Evolutionary conservation across 768 basidiomycete species (phyloP).

Genomic region (Panus rudis): DNA sequence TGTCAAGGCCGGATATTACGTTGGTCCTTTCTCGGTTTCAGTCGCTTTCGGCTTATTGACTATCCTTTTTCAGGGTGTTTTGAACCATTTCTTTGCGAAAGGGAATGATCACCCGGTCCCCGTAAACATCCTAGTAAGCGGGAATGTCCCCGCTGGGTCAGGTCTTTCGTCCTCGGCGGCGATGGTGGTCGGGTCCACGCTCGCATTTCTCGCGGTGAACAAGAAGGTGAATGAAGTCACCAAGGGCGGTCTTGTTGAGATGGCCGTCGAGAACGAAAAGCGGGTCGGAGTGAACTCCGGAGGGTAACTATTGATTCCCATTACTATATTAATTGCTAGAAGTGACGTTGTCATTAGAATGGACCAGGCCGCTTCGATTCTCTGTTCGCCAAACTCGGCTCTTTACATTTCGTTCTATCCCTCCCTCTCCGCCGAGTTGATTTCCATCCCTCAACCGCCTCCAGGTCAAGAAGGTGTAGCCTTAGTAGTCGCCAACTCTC

Average conservation of each 20-base stretch:
- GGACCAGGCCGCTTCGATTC: slow-evolving; percentile 88
- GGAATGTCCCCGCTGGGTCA: slow-evolving; percentile 80
- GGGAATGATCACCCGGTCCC: slow-evolving; percentile 35
- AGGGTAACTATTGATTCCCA: slow-evolving; percentile 43
- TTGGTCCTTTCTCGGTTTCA: slow-evolving; percentile 28
- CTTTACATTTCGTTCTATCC: slow-evolving; percentile 83
- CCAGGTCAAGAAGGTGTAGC: slow-evolving; percentile 31
- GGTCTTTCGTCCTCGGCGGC: slow-evolving; percentile 87
- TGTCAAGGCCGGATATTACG: slow-evolving; percentile 81
- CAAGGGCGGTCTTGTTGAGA: slow-evolving; percentile 68
- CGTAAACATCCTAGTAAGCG: slow-evolving; percentile 72
- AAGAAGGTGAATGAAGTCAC: slow-evolving; percentile 48
- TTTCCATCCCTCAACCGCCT: slow-evolving; percentile 48
- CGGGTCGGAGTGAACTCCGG: slow-evolving; percentile 80
- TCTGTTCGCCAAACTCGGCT: slow-evolving; percentile 62
- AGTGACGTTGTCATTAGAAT: slow-evolving; percentile 52
- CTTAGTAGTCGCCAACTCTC: slow-evolving; percentile 78
- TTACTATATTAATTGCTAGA: background rate
- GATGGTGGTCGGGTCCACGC: slow-evolving; percentile 82
- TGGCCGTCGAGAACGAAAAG: slow-evolving; percentile 81
- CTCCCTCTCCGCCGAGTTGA: slow-evolving; percentile 53
- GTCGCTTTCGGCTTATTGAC: background rate
- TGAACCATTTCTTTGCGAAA: slow-evolving; percentile 50
- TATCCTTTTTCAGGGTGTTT: slow-evolving; percentile 45
- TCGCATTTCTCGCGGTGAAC: slow-evolving; percentile 76